A percentile compares a stretch with the other conserved stretches of the same genome.
Evolutionary conservation across 2,329 filamentous ascomycete genomes (phyloP).

Genomic region (Cytospora piceicola): DNA sequence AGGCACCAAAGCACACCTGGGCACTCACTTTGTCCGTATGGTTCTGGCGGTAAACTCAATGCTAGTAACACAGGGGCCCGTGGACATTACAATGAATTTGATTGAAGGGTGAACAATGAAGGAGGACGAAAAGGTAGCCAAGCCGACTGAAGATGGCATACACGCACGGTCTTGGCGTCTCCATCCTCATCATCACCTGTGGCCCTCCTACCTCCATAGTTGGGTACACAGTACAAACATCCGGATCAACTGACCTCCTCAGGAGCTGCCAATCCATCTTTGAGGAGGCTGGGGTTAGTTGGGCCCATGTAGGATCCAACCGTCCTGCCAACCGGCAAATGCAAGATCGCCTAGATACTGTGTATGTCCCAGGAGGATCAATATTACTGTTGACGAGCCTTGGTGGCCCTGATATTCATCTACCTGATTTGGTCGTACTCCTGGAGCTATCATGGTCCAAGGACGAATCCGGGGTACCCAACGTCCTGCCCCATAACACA

Average conservation of each 20-base stretch:
- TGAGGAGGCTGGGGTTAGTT: not conserved
- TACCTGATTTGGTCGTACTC: slow-evolving; percentile 21
- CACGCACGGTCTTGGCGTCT: slow-evolving; percentile 2
- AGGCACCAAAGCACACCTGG: slow-evolving; percentile 4
- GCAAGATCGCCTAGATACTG: not conserved
- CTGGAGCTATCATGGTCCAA: slow-evolving; percentile 20
- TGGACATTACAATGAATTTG: not conserved
- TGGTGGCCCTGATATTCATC: slow-evolving; percentile 17
- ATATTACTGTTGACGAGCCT: slow-evolving; percentile 7
- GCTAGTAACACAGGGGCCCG: not conserved
- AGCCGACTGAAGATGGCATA: not conserved
- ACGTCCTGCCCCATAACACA: slow-evolving; percentile 20
- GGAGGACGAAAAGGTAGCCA: not conserved
- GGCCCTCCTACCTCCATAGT: too few relatives aligned
- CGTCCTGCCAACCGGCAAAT: not conserved
- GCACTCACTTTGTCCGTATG: not conserved
- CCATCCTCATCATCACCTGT: not conserved
- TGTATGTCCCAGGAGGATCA: not conserved
- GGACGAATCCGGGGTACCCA: slow-evolving; percentile 24
- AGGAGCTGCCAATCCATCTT: not conserved
- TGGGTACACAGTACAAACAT: not conserved
- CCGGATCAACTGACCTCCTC: not conserved
- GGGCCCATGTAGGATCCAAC: not conserved
- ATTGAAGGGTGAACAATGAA: not conserved
- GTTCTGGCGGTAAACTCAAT: not conserved